Conservation (phyloP, 1,139 yeast genomes). For the Scheffersomyces titani region DNA sequence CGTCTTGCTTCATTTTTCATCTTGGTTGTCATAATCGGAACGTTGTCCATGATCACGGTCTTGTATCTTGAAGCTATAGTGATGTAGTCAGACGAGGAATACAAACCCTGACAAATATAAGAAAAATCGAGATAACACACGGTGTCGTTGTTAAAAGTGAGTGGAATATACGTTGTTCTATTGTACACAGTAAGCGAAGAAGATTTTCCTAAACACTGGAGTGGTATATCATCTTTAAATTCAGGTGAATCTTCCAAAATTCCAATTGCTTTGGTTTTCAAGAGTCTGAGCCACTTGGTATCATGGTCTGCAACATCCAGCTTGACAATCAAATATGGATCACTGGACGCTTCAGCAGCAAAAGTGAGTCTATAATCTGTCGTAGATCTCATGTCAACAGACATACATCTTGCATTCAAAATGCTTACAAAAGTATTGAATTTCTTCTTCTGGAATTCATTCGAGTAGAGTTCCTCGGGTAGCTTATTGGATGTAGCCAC, state of each 20-base stretch:
- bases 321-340: conserved; percentile 33
- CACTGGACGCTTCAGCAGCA: conserved; percentile 22
- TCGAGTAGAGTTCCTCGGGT: conserved; percentile 70
- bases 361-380: conserved; percentile 57
- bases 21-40: conserved; percentile 58
- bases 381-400: conserved; percentile 61
- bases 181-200: conserved; percentile 55
- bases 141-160: conserved; percentile 33
- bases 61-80: conserved; percentile 62
- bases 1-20: conserved; percentile 71
- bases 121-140: conserved; percentile 54
- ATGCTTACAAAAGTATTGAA: conserved; percentile 59
- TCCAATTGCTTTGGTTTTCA: conserved; percentile 21
- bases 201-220: conserved; percentile 22
- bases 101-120: conserved; percentile 58
- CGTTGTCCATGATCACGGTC: conserved; percentile 58
- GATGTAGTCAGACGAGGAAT: conserved; percentile 70
- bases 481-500: conserved; percentile 72
- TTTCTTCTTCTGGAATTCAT: conserved; percentile 59
- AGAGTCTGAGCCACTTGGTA: conserved; percentile 36
- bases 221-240: conserved; percentile 15
- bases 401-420: conserved; percentile 60
- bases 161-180: conserved; percentile 49
- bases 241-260: conserved; percentile 11
- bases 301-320: conserved; percentile 24